Conservation (phyloP, 345 rosid species). For the Melastoma malabathricum region DNA sequence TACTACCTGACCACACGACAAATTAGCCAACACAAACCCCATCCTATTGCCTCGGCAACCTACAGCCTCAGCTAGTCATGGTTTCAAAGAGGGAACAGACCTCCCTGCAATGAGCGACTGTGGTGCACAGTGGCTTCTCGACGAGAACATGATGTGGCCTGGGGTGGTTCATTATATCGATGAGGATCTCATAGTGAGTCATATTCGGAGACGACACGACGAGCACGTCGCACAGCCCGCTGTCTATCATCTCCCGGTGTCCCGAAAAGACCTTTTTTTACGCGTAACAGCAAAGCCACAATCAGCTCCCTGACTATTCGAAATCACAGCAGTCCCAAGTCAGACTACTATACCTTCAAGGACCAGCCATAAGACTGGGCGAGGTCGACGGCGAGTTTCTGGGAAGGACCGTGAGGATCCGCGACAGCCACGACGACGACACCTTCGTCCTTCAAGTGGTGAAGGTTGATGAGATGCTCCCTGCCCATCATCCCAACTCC, state of each 20-base stretch:
- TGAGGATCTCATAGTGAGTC: conserved; percentile 77
- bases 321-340: neutral
- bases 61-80: no score
- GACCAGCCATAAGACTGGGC: conserved; percentile 56
- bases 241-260: conserved; percentile 61
- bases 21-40: conserved; percentile 2
- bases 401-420: conserved; percentile 77
- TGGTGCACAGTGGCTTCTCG: conserved; percentile 94
- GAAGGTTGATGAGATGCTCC: conserved; percentile 77
- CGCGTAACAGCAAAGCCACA: neutral
- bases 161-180: conserved; percentile 64
- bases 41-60: neutral
- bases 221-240: conserved; percentile 67
- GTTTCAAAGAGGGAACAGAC: conserved; percentile 16
- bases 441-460: conserved; percentile 59
- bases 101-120: conserved; percentile 70
- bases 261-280: conserved; percentile 53
- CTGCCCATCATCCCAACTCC: conserved; percentile 99
- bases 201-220: conserved; percentile 87
- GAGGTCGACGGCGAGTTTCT: conserved; percentile 36
- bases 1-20: conserved; percentile 38
- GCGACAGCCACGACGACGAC: conserved; percentile 59
- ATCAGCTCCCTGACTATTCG: neutral
- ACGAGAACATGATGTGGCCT: conserved; percentile 82
- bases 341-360: conserved; percentile 27